Base-by-base conservation (phyloP, 2,329 filamentous ascomycete species). In the Arthroderma sp. region DNA sequence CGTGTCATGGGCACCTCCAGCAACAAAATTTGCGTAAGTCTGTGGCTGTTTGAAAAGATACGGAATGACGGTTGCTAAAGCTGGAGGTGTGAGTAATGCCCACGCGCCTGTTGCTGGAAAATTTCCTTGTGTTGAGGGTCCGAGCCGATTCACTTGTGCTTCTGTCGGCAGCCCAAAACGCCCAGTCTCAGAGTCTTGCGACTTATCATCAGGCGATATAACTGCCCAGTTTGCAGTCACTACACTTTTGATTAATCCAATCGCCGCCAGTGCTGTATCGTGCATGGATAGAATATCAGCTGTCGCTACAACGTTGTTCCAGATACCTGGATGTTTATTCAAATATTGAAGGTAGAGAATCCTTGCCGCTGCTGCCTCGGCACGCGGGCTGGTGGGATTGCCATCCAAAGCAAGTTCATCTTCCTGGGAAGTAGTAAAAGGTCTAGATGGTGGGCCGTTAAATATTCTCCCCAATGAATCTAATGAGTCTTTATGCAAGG, bases 231-330 rank as follows among this genome's bases (percentile, higher is more conserved):
- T 68, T 2, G 76, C 69, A 2, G 68, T 74, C 32, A 74, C 67
- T 36, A 79, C 60, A 2, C 72, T 64, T 29, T 63, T 62, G 32
- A 79, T 66, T 30, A 77, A 63, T 3, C 65, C 60, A 11, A 78
- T 66, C 0, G 77, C 69, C 15, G 75, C 68, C 4, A 79, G 58
- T 1, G 76, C 75, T 6, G 68, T 65, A 29, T 78, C 74, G 50
- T 69, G 70, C 59, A 80, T 68, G 0, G 72, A 75, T 9, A 79
- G 56, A 6, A 72, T 71, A 40, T 77, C 72, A n/a, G 75, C 72
- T 40, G 74, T 69, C 1, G 58, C 62, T 29, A 71, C 64, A 32
- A 78, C 58, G 48, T 75, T 66, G 6, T 61, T 56, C 66, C 75
- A 80, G 47, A 79, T 64, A 29, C 54, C 62, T 0, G 71, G 60